These are phyloP conservation scores for Gardenia jasminoides DNA, from an alignment of 257 asterid genomes.

Conservation along the genomic window DNA sequence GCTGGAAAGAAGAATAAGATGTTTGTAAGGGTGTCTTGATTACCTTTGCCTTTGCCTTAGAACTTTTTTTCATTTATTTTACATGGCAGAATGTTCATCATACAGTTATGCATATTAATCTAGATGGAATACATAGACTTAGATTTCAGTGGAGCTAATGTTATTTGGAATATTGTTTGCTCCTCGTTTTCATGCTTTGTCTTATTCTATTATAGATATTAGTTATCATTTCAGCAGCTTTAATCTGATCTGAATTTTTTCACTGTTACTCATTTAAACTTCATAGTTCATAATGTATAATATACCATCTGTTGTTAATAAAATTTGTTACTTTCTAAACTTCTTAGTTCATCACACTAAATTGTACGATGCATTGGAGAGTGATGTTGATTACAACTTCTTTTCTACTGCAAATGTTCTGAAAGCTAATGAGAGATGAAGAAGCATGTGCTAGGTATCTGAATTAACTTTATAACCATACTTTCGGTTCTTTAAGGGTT, in stretches of 20 bases:
- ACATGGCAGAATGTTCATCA: neutral
- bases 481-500: too few relatives aligned
- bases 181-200: neutral
- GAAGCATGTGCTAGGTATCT: too few relatives aligned
- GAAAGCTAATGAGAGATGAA: too few relatives aligned
- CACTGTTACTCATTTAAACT: neutral
- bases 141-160: neutral
- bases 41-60: neutral
- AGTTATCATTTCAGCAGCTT: neutral
- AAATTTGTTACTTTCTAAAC: neutral
- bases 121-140: neutral
- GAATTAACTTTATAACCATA: too few relatives aligned
- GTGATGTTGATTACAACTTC: too few relatives aligned
- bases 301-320: too few relatives aligned
- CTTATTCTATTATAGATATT: neutral
- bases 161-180: too few relatives aligned
- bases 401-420: too few relatives aligned
- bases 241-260: neutral
- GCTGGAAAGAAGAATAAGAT: conserved; percentile 96
- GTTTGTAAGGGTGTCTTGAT: conserved; percentile 71
- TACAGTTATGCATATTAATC: conserved; percentile 3
- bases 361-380: too few relatives aligned
- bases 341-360: too few relatives aligned
- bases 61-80: neutral
- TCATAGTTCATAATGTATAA: too few relatives aligned